phyloP scores from a whole-genome alignment of 2,329 filamentous ascomycete genomes.

The Dactylellina cionopaga region DNA sequence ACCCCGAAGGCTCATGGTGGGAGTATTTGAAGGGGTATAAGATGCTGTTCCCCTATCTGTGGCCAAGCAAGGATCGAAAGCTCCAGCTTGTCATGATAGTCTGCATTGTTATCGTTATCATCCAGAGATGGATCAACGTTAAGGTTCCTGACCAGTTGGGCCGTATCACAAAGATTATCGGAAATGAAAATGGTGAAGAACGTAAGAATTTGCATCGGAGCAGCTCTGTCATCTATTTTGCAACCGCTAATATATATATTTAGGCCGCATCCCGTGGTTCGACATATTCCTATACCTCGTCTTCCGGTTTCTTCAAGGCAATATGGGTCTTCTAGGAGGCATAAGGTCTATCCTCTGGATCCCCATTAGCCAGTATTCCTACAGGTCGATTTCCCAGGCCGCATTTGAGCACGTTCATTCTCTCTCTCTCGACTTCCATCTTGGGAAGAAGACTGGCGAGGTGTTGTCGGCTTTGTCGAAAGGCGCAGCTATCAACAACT shows the following conservation, averaged over 20 bases:
- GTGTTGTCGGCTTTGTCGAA: conserved; percentile 96
- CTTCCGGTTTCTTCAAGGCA: conserved; percentile 84
- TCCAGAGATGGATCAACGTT: conserved; percentile 86
- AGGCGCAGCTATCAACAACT: conserved; percentile 93
- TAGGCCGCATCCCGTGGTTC: conserved; percentile 72
- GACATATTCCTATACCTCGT: conserved; percentile 79
- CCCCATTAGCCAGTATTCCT: conserved; percentile 95
- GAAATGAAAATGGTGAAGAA: conserved; percentile 65
- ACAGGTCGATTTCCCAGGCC: conserved; percentile 89
- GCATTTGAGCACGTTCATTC: conserved; percentile 97
- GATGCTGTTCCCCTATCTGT: conserved; percentile 94
- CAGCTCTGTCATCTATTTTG: not conserved
- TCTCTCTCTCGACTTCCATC: conserved; percentile 93
- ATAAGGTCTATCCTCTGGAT: conserved; percentile 89
- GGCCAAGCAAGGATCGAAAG: conserved; percentile 81
- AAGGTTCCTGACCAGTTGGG: conserved; percentile 85
- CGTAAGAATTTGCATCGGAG: conserved; percentile 43
- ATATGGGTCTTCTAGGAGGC: conserved; percentile 85
- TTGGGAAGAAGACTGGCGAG: conserved; percentile 95
- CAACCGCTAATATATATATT: not conserved
- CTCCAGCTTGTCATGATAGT: conserved; percentile 82
- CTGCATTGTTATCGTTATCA: conserved; percentile 81
- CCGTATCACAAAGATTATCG: conserved; percentile 77
- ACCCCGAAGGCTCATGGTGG: conserved; percentile 83
- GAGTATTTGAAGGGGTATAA: conserved; percentile 93